Evolutionary conservation across 352 stramenopile genomes (phyloP).

Genomic region (Aphanomyces stellatus): DNA sequence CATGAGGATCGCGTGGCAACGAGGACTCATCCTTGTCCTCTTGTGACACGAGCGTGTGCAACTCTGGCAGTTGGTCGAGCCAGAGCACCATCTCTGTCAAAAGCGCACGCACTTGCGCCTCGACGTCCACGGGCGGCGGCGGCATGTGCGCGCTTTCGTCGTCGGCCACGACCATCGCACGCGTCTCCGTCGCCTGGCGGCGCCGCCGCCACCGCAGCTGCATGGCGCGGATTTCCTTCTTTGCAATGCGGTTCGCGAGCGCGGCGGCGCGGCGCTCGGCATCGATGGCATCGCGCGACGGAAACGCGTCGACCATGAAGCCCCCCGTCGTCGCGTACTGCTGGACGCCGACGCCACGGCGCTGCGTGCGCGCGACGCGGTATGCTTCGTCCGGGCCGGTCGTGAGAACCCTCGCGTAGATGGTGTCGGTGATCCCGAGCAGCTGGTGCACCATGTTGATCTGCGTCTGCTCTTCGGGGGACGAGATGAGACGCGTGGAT

Average conservation of each 20-base stretch:
- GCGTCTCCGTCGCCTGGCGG: background rate
- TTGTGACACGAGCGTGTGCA: too few relatives aligned
- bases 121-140: background rate
- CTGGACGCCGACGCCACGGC: conserved; percentile 40
- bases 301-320: conserved; percentile 43
- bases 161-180: background rate
- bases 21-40: too few relatives aligned
- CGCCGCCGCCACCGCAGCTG: conserved; percentile 10
- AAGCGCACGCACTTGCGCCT: background rate
- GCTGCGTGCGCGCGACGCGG: conserved; percentile 36
- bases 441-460: conserved; percentile 35
- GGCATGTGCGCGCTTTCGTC: background rate
- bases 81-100: background rate
- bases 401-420: conserved; percentile 46
- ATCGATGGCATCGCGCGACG: background rate
- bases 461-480: conserved; percentile 41
- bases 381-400: conserved; percentile 38
- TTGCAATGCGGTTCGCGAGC: background rate
- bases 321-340: conserved; percentile 36
- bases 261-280: background rate
- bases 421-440: conserved; percentile 38
- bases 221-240: conserved; percentile 16
- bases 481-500: conserved; percentile 34
- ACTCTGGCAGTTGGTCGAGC: too few relatives aligned
- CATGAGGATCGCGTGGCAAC: too few relatives aligned